These are phyloP conservation scores for Tagetes erecta DNA, from an alignment of 129 eudicot species.

Conservation along the genomic window DNA sequence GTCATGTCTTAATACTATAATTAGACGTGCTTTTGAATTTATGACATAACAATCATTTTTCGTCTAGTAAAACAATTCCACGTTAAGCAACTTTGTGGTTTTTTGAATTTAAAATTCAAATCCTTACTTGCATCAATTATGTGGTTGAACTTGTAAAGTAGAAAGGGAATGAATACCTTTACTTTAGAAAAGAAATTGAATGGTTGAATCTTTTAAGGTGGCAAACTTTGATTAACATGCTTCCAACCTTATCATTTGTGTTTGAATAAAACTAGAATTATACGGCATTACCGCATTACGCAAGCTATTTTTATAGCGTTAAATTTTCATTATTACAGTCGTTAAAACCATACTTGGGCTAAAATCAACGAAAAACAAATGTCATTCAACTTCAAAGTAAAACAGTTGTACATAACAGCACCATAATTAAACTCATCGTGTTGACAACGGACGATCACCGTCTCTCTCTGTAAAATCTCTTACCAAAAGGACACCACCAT, in stretches of 20 bases:
- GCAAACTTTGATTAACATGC: conserved; percentile 26
- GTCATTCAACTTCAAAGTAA: too few relatives aligned
- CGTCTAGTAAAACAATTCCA: background rate
- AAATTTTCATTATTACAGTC: too few relatives aligned
- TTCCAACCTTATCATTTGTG: conserved; percentile 5
- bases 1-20: too few relatives aligned
- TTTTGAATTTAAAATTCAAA: background rate
- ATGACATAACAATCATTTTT: background rate
- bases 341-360: too few relatives aligned
- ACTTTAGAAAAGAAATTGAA: conserved; percentile 14
- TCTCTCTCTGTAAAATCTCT: too few relatives aligned
- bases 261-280: background rate
- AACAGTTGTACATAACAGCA: too few relatives aligned
- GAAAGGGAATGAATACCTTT: conserved; percentile 14
- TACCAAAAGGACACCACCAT: too few relatives aligned
- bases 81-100: background rate
- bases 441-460: too few relatives aligned
- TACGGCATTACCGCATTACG: too few relatives aligned
- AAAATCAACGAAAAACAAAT: too few relatives aligned
- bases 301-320: too few relatives aligned
- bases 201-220: conserved; percentile 20
- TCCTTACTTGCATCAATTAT: conserved; percentile 6
- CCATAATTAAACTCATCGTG: too few relatives aligned
- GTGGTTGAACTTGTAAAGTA: conserved; percentile 18
- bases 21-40: background rate